Percentiles rank a stretch among this genome's conserved stretches.
These are phyloP conservation scores for Camellia granthamiana DNA, from an alignment of 148 eudicot species.

Conservation along the genomic window DNA sequence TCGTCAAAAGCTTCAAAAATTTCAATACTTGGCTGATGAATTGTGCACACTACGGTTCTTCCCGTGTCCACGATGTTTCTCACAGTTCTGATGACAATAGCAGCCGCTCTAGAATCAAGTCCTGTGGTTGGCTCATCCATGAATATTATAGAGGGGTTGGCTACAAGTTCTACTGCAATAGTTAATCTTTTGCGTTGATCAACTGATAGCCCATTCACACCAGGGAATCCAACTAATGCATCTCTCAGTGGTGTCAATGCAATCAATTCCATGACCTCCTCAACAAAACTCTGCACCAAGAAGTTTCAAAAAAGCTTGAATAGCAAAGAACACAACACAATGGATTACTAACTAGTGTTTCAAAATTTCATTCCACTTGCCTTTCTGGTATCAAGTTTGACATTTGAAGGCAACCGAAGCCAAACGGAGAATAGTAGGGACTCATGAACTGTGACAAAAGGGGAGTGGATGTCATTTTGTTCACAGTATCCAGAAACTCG, in stretches of 20 bases:
- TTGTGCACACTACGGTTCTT: conserved; percentile 26
- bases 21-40: conserved; percentile 75
- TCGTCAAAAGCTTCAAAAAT: conserved; percentile 79
- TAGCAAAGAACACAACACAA: background rate
- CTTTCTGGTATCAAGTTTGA: background rate
- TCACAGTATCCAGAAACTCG: conserved; percentile 37
- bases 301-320: background rate
- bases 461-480: conserved; percentile 14
- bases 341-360: background rate
- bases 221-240: background rate
- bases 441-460: background rate
- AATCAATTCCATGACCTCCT: background rate
- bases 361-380: background rate
- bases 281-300: background rate
- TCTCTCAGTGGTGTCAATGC: background rate
- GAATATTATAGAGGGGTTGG: background rate
- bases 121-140: conserved; percentile 1
- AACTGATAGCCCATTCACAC: background rate
- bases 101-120: background rate
- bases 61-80: background rate
- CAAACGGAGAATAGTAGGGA: background rate
- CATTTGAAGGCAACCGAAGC: background rate
- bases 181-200: background rate
- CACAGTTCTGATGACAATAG: background rate
- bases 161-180: background rate